Evolutionary conservation across 139 green algal genomes (phyloP).

Genomic region (Nannochloris sp.): DNA sequence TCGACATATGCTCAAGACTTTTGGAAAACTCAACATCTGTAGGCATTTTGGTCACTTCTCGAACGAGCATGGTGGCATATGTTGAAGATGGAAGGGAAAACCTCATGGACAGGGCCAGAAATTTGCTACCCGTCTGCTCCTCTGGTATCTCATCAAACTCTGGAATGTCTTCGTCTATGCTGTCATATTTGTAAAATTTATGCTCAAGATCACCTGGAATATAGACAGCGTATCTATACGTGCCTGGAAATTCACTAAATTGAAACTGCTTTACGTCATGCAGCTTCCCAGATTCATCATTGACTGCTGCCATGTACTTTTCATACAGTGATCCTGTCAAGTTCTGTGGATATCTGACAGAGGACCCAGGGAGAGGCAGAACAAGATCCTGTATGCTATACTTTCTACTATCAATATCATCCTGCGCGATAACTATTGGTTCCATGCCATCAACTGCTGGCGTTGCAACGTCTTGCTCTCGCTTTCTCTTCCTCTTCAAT

Average conservation of each 20-base stretch:
- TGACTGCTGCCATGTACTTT: constrained; percentile 43
- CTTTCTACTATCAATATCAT: neutral
- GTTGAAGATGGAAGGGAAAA: constrained; percentile 72
- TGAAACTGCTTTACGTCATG: constrained; percentile 40
- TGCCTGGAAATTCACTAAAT: constrained; percentile 40
- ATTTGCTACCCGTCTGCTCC: neutral
- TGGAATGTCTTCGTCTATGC: constrained; percentile 50
- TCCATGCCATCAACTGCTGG: neutral
- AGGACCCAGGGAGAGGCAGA: constrained; percentile 71
- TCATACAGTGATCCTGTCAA: constrained; percentile 29
- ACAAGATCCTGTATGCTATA: constrained; percentile 75
- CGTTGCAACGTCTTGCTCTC: neutral
- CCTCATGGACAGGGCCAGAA: constrained; percentile 51
- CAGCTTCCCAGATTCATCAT: constrained; percentile 18
- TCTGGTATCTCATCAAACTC: neutral
- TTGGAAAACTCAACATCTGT: constrained; percentile 19
- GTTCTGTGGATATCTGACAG: neutral
- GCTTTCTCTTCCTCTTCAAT: neutral
- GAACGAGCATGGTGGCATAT: constrained; percentile 93
- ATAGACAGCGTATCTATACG: constrained; percentile 63
- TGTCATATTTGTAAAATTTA: constrained; percentile 36
- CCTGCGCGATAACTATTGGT: neutral
- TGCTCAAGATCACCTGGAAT: constrained; percentile 32
- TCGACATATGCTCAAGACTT: neutral
- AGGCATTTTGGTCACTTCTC: constrained; percentile 63